Percentiles rank a stretch among this genome's conserved stretches.
These are phyloP conservation scores for Climacium dendroides DNA, from an alignment of 225 moss, liverwort and hornwort genomes.

Conservation along the genomic window DNA sequence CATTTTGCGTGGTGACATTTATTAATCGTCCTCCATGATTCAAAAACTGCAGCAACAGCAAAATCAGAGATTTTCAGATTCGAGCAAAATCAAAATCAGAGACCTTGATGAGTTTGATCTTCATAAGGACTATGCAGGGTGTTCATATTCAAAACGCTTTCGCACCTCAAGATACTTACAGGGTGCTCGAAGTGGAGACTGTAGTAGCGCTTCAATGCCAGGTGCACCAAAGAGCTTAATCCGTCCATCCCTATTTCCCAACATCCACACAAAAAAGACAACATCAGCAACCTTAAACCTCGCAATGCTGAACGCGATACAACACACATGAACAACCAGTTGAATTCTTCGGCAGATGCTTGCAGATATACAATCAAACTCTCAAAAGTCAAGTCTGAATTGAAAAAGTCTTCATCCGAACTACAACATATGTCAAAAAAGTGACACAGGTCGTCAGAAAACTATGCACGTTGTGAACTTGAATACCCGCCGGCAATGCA, in stretches of 20 bases:
- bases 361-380: not conserved
- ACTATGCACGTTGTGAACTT: not conserved
- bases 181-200: conserved; percentile 63
- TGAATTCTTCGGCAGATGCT: not conserved
- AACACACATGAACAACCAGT: not conserved
- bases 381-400: not conserved
- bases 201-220: conserved; percentile 66
- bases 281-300: not conserved
- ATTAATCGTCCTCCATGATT: conserved; percentile 64
- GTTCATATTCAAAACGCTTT: not conserved
- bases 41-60: conserved; percentile 57
- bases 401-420: not conserved
- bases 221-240: conserved; percentile 78
- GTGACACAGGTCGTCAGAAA: not conserved
- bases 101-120: not conserved
- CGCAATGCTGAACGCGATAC: not conserved
- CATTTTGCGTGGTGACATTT: conserved; percentile 71
- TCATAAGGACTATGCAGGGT: not conserved
- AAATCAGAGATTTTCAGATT: not conserved
- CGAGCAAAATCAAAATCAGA: not conserved
- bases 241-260: conserved; percentile 74
- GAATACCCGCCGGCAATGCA: not conserved
- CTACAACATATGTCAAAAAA: not conserved
- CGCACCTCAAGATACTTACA: conserved; percentile 92
- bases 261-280: not conserved